Evolutionary conservation across 208 protist genomes (phyloP).

Genomic region (Crithidia mellificae): DNA sequence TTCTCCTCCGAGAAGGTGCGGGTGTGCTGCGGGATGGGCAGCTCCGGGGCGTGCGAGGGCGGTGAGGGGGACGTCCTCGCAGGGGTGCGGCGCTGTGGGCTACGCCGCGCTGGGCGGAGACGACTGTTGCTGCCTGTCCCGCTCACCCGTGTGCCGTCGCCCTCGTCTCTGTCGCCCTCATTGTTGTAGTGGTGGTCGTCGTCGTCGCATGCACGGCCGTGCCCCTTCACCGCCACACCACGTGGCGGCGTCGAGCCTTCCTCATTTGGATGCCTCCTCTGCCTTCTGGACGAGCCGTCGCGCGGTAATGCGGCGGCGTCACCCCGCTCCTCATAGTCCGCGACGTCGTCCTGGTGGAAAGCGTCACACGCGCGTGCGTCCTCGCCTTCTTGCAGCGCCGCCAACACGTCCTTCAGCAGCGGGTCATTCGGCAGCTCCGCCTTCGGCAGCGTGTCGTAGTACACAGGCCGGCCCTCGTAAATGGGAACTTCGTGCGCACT

Average conservation of each 20-base stretch:
- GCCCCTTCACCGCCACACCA: too few relatives aligned
- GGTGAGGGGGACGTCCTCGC: neutral
- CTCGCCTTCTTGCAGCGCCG: slow-evolving; percentile 13
- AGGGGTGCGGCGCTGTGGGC: neutral
- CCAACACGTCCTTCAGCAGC: slow-evolving; percentile 27
- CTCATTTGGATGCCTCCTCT: too few relatives aligned
- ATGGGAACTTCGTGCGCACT: neutral
- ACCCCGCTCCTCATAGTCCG: neutral
- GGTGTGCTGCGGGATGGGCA: slow-evolving; percentile 7
- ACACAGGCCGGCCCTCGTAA: slow-evolving; percentile 24
- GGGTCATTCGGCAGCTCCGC: slow-evolving; percentile 17
- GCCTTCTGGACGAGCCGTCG: too few relatives aligned
- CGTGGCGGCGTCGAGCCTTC: too few relatives aligned
- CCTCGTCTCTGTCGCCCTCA: too few relatives aligned
- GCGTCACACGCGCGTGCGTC: neutral
- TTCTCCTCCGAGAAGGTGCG: slow-evolving; percentile 16
- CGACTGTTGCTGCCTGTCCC: neutral
- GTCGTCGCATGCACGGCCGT: too few relatives aligned
- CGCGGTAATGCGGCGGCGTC: too few relatives aligned
- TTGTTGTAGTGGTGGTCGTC: neutral
- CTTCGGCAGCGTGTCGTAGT: slow-evolving; percentile 27
- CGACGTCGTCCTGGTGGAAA: neutral
- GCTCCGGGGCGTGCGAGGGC: slow-evolving; percentile 1
- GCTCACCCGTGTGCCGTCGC: too few relatives aligned
- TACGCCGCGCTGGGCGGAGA: neutral